Conservation (phyloP, 495 filamentous ascomycete species). For the Tirmania nivea region DNA sequence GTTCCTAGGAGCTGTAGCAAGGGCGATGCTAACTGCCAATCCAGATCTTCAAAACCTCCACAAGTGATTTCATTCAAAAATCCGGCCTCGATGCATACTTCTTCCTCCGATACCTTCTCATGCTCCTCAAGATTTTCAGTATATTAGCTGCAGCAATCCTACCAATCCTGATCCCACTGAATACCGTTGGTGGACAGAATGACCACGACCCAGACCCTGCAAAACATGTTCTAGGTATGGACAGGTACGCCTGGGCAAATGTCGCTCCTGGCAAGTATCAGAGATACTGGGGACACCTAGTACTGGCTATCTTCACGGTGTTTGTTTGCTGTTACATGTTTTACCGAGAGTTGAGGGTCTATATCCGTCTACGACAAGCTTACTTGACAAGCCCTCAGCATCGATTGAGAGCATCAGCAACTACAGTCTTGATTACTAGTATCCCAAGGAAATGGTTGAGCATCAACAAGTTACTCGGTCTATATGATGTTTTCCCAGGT, state of each 20-base stretch:
- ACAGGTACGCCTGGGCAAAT: conserved; percentile 79
- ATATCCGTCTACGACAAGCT: conserved; percentile 81
- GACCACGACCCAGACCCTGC: conserved; percentile 16
- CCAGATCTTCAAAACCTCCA: conserved; percentile 56
- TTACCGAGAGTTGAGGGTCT: conserved; percentile 70
- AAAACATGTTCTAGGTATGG: conserved; percentile 39
- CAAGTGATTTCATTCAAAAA: conserved; percentile 64
- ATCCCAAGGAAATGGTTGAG: conserved; percentile 81
- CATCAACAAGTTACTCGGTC: conserved; percentile 49
- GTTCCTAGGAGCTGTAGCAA: no score
- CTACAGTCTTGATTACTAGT: conserved; percentile 74
- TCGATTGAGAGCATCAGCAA: conserved; percentile 82
- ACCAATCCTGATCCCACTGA: conserved; percentile 71
- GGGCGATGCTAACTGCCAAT: conserved; percentile 26
- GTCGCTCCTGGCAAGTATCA: conserved; percentile 43
- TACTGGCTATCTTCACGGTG: conserved; percentile 61
- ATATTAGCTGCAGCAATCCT: conserved; percentile 58
- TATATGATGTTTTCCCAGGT: conserved; percentile 96
- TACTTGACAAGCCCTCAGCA: conserved; percentile 93
- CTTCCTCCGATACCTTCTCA: conserved; percentile 85
- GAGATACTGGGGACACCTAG: conserved; percentile 74
- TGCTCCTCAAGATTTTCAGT: conserved; percentile 78
- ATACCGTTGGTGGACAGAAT: conserved; percentile 50
- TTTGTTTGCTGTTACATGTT: conserved; percentile 73
- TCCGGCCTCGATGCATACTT: conserved; percentile 96